Conservation (phyloP, 2,329 filamentous ascomycete genomes). For the Stemphylium vesicarium region DNA sequence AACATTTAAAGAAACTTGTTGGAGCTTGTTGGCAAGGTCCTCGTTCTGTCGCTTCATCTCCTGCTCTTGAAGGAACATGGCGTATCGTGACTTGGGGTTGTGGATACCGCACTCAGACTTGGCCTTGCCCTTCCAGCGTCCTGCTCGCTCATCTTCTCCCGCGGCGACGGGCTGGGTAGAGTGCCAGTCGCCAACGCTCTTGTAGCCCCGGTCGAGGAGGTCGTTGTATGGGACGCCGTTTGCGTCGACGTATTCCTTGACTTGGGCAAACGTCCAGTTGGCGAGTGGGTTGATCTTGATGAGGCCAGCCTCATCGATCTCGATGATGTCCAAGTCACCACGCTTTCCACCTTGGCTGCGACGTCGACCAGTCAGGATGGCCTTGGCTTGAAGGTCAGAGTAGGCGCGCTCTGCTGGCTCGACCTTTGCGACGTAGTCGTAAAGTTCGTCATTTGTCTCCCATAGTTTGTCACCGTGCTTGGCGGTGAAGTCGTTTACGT, state of each 20-base stretch:
- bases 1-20: slow-evolving; percentile 38
- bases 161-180: slow-evolving; percentile 88
- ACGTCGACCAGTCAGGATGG: slow-evolving; percentile 89
- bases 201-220: slow-evolving; percentile 92
- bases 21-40: slow-evolving; percentile 37
- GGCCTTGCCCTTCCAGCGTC: slow-evolving; percentile 92
- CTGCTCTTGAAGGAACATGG: slow-evolving; percentile 78
- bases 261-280: slow-evolving; percentile 90
- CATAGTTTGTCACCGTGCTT: slow-evolving; percentile 84
- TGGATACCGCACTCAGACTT: slow-evolving; percentile 99
- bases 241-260: slow-evolving; percentile 83
- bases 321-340: slow-evolving; percentile 87
- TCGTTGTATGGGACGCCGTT: slow-evolving; percentile 93
- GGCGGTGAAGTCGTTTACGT: slow-evolving; percentile 76
- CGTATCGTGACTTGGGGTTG: slow-evolving; percentile 95
- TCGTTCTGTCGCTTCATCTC: slow-evolving; percentile 64
- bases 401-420: slow-evolving; percentile 95
- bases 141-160: slow-evolving; percentile 93
- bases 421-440: slow-evolving; percentile 97
- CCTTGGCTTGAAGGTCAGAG: slow-evolving; percentile 82
- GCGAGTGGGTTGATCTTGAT: slow-evolving; percentile 98
- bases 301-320: slow-evolving; percentile 87
- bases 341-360: slow-evolving; percentile 93
- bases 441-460: slow-evolving; percentile 84
- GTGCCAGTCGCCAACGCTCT: slow-evolving; percentile 98